phyloP scores from a whole-genome alignment of 805 yeast genomes.

The Metschnikowia lochheadii region DNA sequence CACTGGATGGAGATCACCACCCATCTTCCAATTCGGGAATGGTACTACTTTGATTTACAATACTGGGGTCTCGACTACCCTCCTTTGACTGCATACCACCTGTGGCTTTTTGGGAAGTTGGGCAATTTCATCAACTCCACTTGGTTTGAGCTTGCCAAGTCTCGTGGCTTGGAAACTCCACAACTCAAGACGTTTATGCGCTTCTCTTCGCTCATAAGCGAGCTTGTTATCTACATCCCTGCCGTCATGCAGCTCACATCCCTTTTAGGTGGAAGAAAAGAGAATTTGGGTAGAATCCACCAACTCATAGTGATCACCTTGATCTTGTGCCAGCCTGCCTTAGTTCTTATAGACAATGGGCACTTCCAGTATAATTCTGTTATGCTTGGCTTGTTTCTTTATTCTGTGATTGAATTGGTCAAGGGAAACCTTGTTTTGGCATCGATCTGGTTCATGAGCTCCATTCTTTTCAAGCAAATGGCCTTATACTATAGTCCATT shows the following conservation, averaged over 20 bases:
- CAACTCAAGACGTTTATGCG: conserved; percentile 84
- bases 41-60: conserved; percentile 87
- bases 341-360: conserved; percentile 89
- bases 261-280: conserved; percentile 57
- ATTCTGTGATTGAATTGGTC: conserved; percentile 61
- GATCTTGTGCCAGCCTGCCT: conserved; percentile 78
- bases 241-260: conserved; percentile 69
- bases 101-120: conserved; percentile 70
- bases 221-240: conserved; percentile 70
- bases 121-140: conserved; percentile 58
- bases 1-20: conserved; percentile 96
- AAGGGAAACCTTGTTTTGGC: conserved; percentile 64
- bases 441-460: conserved; percentile 69
- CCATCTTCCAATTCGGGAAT: conserved; percentile 63
- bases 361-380: conserved; percentile 95
- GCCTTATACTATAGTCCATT: conserved; percentile 89
- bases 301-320: conserved; percentile 74
- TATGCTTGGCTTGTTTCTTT: conserved; percentile 82
- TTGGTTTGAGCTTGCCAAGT: conserved; percentile 73
- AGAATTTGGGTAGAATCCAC: conserved; percentile 58
- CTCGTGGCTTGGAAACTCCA: conserved; percentile 70
- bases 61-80: conserved; percentile 99
- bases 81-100: conserved; percentile 92
- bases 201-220: conserved; percentile 70
- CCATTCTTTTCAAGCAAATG: conserved; percentile 92